Conservation (phyloP, 2,329 filamentous ascomycete genomes). For the Paracoccidioides brasiliensis region DNA sequence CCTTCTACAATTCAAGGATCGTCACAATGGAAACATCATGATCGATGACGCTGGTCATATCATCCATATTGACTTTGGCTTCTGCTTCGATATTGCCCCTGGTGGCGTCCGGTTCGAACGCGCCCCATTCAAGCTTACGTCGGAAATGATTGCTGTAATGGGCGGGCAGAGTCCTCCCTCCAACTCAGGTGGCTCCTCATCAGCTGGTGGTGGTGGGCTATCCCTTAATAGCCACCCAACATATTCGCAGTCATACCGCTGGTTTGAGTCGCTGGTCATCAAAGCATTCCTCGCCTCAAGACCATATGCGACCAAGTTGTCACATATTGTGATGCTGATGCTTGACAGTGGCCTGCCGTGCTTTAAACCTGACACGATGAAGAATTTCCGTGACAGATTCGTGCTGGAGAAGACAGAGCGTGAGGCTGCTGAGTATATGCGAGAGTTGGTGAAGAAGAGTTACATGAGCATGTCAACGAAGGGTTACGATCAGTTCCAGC, state of each 20-base stretch:
- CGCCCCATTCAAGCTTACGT: conserved; percentile 93
- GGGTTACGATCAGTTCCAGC: conserved; percentile 95
- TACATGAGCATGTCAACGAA: conserved; percentile 83
- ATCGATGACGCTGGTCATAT: conserved; percentile 95
- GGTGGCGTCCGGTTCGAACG: conserved; percentile 96
- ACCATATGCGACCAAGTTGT: conserved; percentile 76
- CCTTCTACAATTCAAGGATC: conserved; percentile 95
- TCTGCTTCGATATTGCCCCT: conserved; percentile 97
- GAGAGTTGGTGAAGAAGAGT: conserved; percentile 76
- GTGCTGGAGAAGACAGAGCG: conserved; percentile 82
- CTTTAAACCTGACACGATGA: conserved; percentile 92
- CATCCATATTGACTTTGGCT: conserved; percentile 96
- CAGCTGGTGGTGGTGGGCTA: conserved; percentile 13
- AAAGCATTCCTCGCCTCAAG: conserved; percentile 86
- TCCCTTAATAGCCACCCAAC: conserved; percentile 34
- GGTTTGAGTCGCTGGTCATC: conserved; percentile 92
- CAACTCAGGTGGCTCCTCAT: conserved; percentile 14
- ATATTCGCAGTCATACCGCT: conserved; percentile 76
- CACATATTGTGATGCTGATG: conserved; percentile 86
- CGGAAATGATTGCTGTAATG: conserved; percentile 99
- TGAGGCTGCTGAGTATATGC: conserved; percentile 91
- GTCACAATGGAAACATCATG: conserved; percentile 99
- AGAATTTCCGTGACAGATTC: conserved; percentile 85
- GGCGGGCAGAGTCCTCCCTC: conserved; percentile 40
- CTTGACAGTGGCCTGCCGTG: conserved; percentile 90